A percentile compares a stretch with the other conserved stretches of the same genome.
Evolutionary conservation across 2,329 filamentous ascomycete species (phyloP).

Genomic region (Trichoderma oligosporum): DNA sequence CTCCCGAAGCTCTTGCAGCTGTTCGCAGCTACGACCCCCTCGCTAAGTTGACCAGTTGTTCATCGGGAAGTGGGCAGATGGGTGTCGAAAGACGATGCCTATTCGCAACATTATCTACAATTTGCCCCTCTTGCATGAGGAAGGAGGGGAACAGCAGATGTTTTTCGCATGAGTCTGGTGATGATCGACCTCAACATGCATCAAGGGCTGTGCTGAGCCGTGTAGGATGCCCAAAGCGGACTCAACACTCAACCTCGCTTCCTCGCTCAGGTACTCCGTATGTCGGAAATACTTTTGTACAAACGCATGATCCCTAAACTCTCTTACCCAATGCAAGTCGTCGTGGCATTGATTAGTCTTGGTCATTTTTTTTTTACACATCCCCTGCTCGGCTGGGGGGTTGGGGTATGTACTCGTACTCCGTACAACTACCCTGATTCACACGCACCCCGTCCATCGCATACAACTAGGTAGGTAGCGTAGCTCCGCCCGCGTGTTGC

Average conservation of each 20-base stretch:
- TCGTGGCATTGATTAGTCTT: conserved; percentile 1
- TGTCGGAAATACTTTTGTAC: conserved; percentile 10
- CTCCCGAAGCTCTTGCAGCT: conserved; percentile 5
- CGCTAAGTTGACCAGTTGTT: conserved; percentile 10
- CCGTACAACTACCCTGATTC: background rate
- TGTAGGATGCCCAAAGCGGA: conserved; percentile 5
- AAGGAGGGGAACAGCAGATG: conserved; percentile 3
- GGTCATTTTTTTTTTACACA: too few relatives aligned
- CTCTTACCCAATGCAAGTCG: conserved; percentile 15
- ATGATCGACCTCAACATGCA: conserved; percentile 20
- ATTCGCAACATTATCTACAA: background rate
- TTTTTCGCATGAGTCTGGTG: conserved; percentile 11
- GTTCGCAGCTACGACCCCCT: conserved; percentile 12
- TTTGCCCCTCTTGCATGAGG: conserved; percentile 11
- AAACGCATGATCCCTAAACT: conserved; percentile 16
- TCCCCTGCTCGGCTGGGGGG: conserved; percentile 17
- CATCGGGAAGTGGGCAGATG: background rate
- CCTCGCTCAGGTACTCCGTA: background rate
- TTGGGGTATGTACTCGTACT: background rate
- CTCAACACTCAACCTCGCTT: background rate
- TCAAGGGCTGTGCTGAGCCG: conserved; percentile 11
- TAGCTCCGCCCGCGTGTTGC: conserved; percentile 6
- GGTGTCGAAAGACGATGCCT: background rate
- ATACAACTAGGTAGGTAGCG: background rate
- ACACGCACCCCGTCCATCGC: background rate